Base-by-base conservation (phyloP, 2,329 filamentous ascomycete genomes). In the Botryotinia calthae region DNA sequence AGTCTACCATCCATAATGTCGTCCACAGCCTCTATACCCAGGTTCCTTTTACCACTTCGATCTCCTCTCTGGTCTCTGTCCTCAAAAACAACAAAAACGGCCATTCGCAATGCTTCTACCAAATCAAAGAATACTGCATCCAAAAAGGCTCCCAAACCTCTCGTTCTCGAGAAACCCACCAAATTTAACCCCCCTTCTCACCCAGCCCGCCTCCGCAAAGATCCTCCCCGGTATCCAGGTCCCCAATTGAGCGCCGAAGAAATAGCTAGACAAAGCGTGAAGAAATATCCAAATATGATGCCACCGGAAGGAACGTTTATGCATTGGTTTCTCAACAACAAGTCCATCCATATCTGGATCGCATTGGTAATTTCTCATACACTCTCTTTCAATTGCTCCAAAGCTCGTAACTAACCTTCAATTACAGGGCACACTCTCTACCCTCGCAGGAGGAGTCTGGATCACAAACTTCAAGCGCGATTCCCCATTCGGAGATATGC, bases 101-200 rank as follows among this genome's bases (percentile, higher is more conserved):
- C 68, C 20, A 75, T 80, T 51, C 78, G 79, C 62, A 74, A 83
- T 76, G 81, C 81, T 51, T 83, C 82, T 59, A 80, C 76, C 66
- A 81, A 80, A 61, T 46, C 74, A 66, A 73, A 78, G 74, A 61
- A 76, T 70, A 72, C 59, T 37, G 46, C 67, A 62, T 37, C 54
- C 54, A 68, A 70, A 70, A 20, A 61, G 10, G 22, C 51, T 51
- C 62, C 75, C 16, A 92, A 91, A 79, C 88, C 89, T 51, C 87
- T 90, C 75, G 87, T 94, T 8, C 90, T 99, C 76, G 93, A 93
- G 78, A 94, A 98, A 82, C 95, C 95, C 37, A 88, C 92, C 79
- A 92, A 91, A 81, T 98, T 97, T 86, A 93, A 93, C 65, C 95
- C 96, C 2, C 96, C 96, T 0, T 98, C 95, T 0, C 96, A 98